Evolutionary conservation across 352 stramenopile species (phyloP), one percentile per base, ranked within the genome.

Genomic region (Phytophthora fragariaefolia): DNA sequence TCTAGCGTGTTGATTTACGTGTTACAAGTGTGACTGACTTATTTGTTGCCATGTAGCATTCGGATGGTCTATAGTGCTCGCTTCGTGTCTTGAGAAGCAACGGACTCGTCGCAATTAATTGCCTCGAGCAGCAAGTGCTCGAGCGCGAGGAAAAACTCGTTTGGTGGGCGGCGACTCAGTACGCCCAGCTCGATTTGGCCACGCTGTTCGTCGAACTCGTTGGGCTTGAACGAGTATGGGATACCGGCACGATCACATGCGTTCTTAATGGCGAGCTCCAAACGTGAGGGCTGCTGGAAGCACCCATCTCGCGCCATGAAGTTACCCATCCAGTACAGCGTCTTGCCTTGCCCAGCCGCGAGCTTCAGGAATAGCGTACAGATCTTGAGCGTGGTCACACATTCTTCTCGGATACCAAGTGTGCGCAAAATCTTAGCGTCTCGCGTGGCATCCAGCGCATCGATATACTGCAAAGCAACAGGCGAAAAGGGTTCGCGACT

Each of bases 321-420:
- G 45, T 52, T 83, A 17, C 83, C 82, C 52, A 93, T 92, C 83
- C 83, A 92, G 54, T 77, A 74, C 40, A 93, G 52, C 20, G 77
- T 79, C 36, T 78, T 84, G 43, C 74, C 74, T 47, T 72, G 67
- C n/a, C 48, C 58, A 5, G 71, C 83, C 12, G 83, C 80, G 20
- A 84, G 60, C 57, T 93, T 80, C 58, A 92, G 67, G 43, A 94
- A 82, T 34, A 90, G 56, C n/a, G 80, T 87, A 47, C 83, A 92
- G 53, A 94, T 91, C 69, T 84, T 87, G 26, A 92, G 71, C 13
- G 84, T 92, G 17, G 66, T 78, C 43, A 94, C 68, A 48, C 84
- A 94, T 49, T 92, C 84, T 43, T 94, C 84, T 26, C 79, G 76
- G 48, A 92, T 92, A 3, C 85, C 80, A 6, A 92, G 66, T 5